phyloP scores from a whole-genome alignment of 305 asterid species.

The Ajuga reptans region DNA sequence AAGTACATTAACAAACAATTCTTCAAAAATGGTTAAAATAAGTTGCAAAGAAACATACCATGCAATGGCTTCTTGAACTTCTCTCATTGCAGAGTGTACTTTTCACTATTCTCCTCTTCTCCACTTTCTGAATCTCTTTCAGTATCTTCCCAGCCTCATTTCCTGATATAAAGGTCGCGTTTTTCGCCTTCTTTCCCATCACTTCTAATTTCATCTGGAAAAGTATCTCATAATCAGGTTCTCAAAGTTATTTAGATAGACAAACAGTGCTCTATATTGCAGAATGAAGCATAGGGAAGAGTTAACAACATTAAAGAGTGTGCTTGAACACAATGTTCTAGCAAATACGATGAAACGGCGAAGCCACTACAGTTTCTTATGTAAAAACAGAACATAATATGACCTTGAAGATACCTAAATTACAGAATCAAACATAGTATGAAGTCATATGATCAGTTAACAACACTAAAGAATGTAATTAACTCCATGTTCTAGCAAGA shows the following conservation, averaged over 20 bases:
- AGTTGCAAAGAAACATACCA: constrained; percentile 39
- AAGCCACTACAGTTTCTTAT: not conserved
- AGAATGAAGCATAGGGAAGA: not conserved
- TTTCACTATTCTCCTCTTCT: constrained; percentile 82
- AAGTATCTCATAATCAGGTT: not conserved
- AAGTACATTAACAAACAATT: not conserved
- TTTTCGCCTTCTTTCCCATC: constrained; percentile 88
- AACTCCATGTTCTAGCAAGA: not conserved
- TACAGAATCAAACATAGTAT: not conserved
- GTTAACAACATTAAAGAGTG: not conserved
- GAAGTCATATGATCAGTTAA: not conserved
- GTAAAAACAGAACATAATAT: not conserved
- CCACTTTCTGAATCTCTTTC: constrained; percentile 88
- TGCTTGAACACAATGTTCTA: not conserved
- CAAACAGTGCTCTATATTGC: not conserved
- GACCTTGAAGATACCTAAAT: not conserved
- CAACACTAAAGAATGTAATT: not conserved
- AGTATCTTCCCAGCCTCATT: constrained; percentile 83
- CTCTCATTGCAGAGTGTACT: constrained; percentile 88
- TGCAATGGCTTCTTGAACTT: constrained; percentile 94
- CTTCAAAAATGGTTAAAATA: not conserved
- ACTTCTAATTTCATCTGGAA: constrained; percentile 76
- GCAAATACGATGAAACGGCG: not conserved
- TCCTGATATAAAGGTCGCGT: constrained; percentile 79
- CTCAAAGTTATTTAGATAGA: not conserved